Evolutionary conservation across 23 red algal genomes (phyloP).

Genomic region (Gracilaria domingensis): DNA sequence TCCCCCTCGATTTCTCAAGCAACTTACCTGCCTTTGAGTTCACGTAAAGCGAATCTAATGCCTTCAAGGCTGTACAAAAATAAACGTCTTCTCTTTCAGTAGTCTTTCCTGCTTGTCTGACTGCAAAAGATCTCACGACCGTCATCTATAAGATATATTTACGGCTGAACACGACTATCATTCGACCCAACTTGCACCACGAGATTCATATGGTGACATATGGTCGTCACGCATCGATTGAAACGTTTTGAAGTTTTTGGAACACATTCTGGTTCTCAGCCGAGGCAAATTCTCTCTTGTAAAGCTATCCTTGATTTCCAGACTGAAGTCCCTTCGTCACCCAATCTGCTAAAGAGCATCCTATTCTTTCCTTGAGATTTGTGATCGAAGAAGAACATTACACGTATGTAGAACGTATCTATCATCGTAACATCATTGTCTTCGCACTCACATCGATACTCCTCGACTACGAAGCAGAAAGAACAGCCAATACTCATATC

Average conservation of each 20-base stretch:
- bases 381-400: neutral
- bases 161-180: no score
- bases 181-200: no score
- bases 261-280: neutral
- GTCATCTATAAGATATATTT: no score
- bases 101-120: no score
- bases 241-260: neutral
- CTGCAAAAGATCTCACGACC: no score
- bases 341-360: neutral
- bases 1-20: no score
- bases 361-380: neutral
- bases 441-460: neutral
- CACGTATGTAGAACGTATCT: neutral
- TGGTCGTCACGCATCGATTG: no score
- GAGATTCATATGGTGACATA: no score
- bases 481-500: neutral
- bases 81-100: no score
- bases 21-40: no score
- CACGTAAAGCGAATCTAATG: no score
- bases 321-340: neutral
- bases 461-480: neutral
- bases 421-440: neutral
- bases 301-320: neutral
- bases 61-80: no score
- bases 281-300: neutral